phyloP scores from a whole-genome alignment of 2,329 filamentous ascomycete genomes.

The Emmonsia crescens region DNA sequence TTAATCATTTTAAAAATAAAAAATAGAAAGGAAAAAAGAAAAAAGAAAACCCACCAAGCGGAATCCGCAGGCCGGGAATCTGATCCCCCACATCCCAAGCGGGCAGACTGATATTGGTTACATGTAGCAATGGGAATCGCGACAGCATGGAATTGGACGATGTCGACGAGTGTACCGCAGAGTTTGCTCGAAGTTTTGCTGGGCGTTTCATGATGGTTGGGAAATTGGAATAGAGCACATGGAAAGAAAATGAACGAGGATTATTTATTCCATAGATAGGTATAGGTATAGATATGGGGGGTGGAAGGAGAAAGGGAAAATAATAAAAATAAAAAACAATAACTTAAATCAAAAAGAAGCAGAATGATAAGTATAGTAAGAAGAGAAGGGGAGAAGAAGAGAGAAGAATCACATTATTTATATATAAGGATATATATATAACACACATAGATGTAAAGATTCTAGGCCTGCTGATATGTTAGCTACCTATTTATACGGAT shows the following conservation, averaged over 20 bases:
- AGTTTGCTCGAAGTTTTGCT: slow-evolving; percentile 3
- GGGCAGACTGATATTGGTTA: slow-evolving; percentile 2
- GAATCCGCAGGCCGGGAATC: slow-evolving; percentile 23
- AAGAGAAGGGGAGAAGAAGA: too few species aligned
- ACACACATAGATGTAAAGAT: too few species aligned
- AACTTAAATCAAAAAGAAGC: neutral
- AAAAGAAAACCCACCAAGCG: slow-evolving; percentile 18
- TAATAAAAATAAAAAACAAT: too few species aligned
- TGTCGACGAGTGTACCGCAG: neutral
- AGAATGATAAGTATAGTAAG: neutral
- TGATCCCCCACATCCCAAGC: slow-evolving; percentile 20
- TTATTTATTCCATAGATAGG: neutral
- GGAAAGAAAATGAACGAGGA: neutral
- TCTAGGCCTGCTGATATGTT: too few species aligned
- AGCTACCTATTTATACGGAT: too few species aligned
- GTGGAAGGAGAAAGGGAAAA: too few species aligned
- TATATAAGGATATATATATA: too few species aligned
- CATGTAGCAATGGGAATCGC: slow-evolving; percentile 6
- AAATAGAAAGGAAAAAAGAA: slow-evolving; percentile 3
- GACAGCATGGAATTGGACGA: slow-evolving; percentile 11
- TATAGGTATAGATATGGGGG: too few species aligned
- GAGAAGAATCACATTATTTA: too few species aligned
- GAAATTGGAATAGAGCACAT: neutral
- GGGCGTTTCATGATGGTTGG: slow-evolving; percentile 9
- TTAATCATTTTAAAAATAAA: too few species aligned